Evolutionary conservation across 345 rosid species (phyloP), one percentile per base, ranked within the genome.

Genomic region (Pelargonium nanum): DNA sequence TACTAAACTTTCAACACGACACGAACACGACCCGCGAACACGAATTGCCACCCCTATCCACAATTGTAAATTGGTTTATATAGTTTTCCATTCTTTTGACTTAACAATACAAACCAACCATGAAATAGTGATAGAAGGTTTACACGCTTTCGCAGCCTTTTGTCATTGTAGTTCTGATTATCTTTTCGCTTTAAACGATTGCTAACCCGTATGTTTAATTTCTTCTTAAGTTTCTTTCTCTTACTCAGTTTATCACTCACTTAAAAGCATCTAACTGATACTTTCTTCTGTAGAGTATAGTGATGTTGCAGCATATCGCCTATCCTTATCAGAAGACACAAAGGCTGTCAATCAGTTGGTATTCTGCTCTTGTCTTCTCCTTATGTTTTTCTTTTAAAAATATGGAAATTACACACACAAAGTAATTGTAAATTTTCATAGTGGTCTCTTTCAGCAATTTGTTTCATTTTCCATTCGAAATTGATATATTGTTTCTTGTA

Each of bases 281-380:
- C 57, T 17, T 24, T 22, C 57, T 63, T 45, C 24, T 56, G 76
- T 74, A 94, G 99, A 94, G 70, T 94, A 89, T 52, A 83, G 82
- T 65, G 97, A 94, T 82, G 97, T 94, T 71, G 68, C 89, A 21
- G 97, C 99, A 0, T 94, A 84, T 48, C 85, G 96, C 19, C 69
- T 90, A 65, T 94, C 99, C 64, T 79, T 94, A 40, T 90, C 97
- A 7, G 99, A 94, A 80, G 99, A 93, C 74, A 93, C 97, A 34
- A 93, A 90, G 73, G 99, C 99, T 78, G 88, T 90, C 55, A 90
- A 84, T 77, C 99, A 90, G 82, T 80, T 93, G 88, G 99, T 89
- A 75, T 74, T 57, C 62, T 56, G 13, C 65, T 26, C 9, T 30
- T 53, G 20, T 57, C n/a, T 48, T 64, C 64, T 32, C 53, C 48